Base-by-base conservation (phyloP, 1,284 basidiomycete species). In the Ustilago tritici region DNA sequence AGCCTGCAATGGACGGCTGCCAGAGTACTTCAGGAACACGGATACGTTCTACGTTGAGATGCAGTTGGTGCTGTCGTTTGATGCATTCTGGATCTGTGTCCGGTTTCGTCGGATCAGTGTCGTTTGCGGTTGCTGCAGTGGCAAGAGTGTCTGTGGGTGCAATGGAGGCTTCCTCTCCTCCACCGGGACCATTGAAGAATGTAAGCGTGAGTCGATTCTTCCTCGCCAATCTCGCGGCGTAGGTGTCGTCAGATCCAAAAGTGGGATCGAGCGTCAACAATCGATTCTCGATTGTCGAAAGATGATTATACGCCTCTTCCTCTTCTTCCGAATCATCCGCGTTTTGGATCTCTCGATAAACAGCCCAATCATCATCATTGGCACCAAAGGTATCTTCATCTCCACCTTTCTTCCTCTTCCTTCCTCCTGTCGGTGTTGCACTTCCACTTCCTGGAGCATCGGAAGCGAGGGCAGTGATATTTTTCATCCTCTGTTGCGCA, bases 401-500 rank as follows among this genome's bases (percentile, higher is more conserved):
- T 12, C 81, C 81, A 3, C 69, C 74, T 28, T 81, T 77, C 59
- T 83, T 83, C 28, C 81, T 70, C 32, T 81, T 79, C 5, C 77
- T 31, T 0, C 53, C 41, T 15, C 69, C 70, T 2, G 65, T 70
- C 0, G 76, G 76, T 23, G 68, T 75, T 23, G 66, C 67, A 61
- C 59, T 69, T 2, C 76, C 76, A 40, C 71, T 74, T 8, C 40
- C 56, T 4, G 66, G 71, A 2, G 55, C 93, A 36, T 88, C 88
- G 6, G 91, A 92, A 0, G 96, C 97, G 23, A 99, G 88, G 46
- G 91, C 92, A 0, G 97, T 95, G 55, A 99, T 98, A 75, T 90
- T 95, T 88, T 98, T 98, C 96, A 99, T 99, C 74, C 96, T 88
- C 56, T 93, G 94, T 87, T 99, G 97, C 0, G 95, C 92, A 5